Base-by-base conservation (phyloP, 164 flowering plant genomes). In the Magnolia kwangsiensis region DNA sequence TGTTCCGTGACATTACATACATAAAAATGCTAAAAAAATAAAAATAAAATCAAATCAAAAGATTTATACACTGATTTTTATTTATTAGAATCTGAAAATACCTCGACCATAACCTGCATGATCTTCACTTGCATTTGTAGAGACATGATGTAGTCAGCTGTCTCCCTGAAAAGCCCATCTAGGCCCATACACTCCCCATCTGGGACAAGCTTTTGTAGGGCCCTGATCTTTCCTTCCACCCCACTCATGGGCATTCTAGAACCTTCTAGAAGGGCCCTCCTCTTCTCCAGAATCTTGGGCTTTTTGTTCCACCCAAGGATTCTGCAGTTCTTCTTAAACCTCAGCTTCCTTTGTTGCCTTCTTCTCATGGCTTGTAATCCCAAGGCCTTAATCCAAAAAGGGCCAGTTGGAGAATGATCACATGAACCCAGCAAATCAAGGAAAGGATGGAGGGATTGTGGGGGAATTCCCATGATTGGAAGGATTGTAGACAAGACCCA, bases 71-170 rank as follows among this genome's bases (percentile, higher is more conserved):
- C 13, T 29, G 14, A 9, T 50, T 65, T 5, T 16, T 65, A 6
- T 55, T 55, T 55, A 74, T 51, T 74, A 49, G 74, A 73, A 77
- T 67, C 51, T 10, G 85, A 61, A 31, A 88, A 74, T 13, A 74
- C 80, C 69, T 86, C 59, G 45, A 89, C 88, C 87, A 90, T 75
- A 64, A 80, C 71, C 81, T 89, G 94, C 98, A 94, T 90, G 50
- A 83, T 84, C 75, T 82, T 86, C n/a, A 92, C 91, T 80, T 85
- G 86, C 86, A 81, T 82, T 79, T 92, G 81, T 24, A 94, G 76
- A 51, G 81, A 66, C 84, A 84, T 18, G 50, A 94, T 90, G 76
- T 91, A 94, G 69, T 89, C 91, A 72, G 97, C 96, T 9, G 96
- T 85, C 71, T 89, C 92, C 79, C 76, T 81, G 61, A 92, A 90